Conservation (phyloP, 352 stramenopile genomes). For the Globisporangium spinosum region DNA sequence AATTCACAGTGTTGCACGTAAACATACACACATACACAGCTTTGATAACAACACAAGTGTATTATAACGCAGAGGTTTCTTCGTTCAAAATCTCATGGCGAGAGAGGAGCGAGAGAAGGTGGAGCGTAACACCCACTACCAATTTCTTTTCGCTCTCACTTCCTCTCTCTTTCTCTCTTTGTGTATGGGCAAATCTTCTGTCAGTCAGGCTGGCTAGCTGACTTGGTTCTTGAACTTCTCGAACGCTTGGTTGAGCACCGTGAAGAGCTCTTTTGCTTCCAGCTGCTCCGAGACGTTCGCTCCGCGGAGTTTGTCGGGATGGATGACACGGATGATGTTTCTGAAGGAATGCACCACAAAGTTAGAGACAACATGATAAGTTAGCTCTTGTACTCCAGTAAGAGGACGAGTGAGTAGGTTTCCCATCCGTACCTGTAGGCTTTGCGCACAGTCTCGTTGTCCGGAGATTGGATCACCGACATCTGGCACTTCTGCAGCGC, state of each 20-base stretch:
- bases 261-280: conserved; percentile 86
- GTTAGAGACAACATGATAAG: not conserved
- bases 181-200: not conserved
- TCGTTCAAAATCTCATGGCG: conserved; percentile 15
- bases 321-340: conserved; percentile 85
- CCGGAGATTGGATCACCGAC: conserved; percentile 73
- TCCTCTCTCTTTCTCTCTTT: not conserved
- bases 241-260: conserved; percentile 85
- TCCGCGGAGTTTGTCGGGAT: conserved; percentile 82
- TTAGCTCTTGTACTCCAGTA: not conserved
- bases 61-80: conserved; percentile 10
- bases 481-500: conserved; percentile 71
- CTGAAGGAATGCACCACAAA: conserved; percentile 24
- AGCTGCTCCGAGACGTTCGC: conserved; percentile 76
- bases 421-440: conserved; percentile 51
- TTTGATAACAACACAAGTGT: conserved; percentile 4
- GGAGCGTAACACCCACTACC: not conserved
- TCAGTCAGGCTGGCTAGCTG: conserved; percentile 8
- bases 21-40: not conserved
- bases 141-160: not conserved
- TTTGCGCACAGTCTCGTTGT: conserved; percentile 80
- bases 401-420: not conserved
- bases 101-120: not conserved
- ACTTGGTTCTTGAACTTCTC: conserved; percentile 73
- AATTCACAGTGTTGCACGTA: not conserved